Conservation (phyloP, 208 protist species). For the Leptomonas pyrrhocoris region DNA sequence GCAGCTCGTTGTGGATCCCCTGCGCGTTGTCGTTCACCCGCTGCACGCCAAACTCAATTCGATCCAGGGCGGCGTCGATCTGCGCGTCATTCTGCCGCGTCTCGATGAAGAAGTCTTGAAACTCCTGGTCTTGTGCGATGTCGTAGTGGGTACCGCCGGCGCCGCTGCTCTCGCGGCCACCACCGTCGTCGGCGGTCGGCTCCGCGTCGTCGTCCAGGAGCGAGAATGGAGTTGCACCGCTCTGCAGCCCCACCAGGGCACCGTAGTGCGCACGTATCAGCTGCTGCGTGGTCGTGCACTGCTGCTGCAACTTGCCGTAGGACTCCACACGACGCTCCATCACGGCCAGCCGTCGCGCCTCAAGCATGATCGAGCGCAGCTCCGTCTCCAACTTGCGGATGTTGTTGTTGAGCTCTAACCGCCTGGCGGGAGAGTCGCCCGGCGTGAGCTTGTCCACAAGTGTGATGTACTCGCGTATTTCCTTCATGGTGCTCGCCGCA, state of each 20-base stretch:
- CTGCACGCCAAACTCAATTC: conserved; percentile 56
- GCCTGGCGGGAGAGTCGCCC: conserved; percentile 15
- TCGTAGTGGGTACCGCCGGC: conserved; percentile 28
- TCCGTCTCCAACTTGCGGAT: conserved; percentile 44
- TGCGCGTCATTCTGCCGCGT: conserved; percentile 49
- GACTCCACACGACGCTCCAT: conserved; percentile 38
- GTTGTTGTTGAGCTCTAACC: conserved; percentile 38
- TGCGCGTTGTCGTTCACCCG: conserved; percentile 57
- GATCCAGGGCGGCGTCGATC: conserved; percentile 61
- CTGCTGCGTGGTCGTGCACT: conserved; percentile 46
- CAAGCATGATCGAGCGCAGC: conserved; percentile 37
- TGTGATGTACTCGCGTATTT: conserved; percentile 50
- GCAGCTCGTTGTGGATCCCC: conserved; percentile 53
- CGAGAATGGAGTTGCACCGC: conserved; percentile 15
- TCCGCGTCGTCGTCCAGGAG: conserved; percentile 28
- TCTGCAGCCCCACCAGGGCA: conserved; percentile 11
- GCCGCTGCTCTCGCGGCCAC: background rate
- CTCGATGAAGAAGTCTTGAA: conserved; percentile 50
- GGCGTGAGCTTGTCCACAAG: conserved; percentile 39
- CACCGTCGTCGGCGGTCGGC: conserved; percentile 3
- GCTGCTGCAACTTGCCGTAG: conserved; percentile 39
- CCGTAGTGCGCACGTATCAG: conserved; percentile 44
- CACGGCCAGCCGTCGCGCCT: conserved; percentile 40
- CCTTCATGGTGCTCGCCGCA: conserved; percentile 37
- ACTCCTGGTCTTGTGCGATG: conserved; percentile 53